A percentile compares a stretch with the other conserved stretches of the same genome.
These are phyloP conservation scores for Candida multigemmis DNA, from an alignment of 805 yeast species.

Conservation along the genomic window DNA sequence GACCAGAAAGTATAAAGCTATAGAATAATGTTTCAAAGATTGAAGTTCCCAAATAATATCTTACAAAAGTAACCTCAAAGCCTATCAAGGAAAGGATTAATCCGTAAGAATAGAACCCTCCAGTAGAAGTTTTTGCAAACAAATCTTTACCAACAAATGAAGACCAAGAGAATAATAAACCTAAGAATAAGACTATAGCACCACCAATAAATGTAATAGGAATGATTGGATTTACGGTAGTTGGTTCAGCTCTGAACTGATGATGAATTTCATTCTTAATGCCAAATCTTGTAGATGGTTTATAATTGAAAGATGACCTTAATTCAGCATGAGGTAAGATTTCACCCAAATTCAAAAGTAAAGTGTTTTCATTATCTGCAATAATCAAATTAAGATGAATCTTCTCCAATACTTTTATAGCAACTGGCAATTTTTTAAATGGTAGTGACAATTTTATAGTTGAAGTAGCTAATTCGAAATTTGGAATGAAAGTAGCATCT, in stretches of 20 bases:
- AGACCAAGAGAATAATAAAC: constrained; percentile 37
- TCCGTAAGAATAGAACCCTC: too few relatives aligned
- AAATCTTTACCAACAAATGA: constrained; percentile 15
- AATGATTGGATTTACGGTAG: constrained; percentile 40
- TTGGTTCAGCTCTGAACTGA: constrained; percentile 46
- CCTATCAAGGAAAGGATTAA: constrained; percentile 33
- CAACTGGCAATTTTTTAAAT: constrained; percentile 22
- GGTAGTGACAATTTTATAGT: constrained; percentile 15
- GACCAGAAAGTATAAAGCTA: constrained; percentile 38
- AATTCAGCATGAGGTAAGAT: constrained; percentile 20
- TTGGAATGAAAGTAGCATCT: constrained; percentile 23
- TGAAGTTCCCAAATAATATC: constrained; percentile 50
- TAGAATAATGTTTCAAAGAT: constrained; percentile 52
- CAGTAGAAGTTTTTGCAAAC: too few relatives aligned
- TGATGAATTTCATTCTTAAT: constrained; percentile 56
- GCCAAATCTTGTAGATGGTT: constrained; percentile 30
- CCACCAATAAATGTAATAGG: constrained; percentile 43
- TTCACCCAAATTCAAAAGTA: constrained; percentile 18
- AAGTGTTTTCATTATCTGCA: constrained; percentile 16
- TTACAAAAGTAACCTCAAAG: constrained; percentile 45
- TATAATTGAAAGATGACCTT: constrained; percentile 12
- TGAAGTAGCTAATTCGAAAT: constrained; percentile 9
- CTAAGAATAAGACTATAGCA: constrained; percentile 32
- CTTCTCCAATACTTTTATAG: constrained; percentile 22
- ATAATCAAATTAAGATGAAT: constrained; percentile 21